Conservation (phyloP, 768 basidiomycete species). For the Ephemerocybe angulata region DNA sequence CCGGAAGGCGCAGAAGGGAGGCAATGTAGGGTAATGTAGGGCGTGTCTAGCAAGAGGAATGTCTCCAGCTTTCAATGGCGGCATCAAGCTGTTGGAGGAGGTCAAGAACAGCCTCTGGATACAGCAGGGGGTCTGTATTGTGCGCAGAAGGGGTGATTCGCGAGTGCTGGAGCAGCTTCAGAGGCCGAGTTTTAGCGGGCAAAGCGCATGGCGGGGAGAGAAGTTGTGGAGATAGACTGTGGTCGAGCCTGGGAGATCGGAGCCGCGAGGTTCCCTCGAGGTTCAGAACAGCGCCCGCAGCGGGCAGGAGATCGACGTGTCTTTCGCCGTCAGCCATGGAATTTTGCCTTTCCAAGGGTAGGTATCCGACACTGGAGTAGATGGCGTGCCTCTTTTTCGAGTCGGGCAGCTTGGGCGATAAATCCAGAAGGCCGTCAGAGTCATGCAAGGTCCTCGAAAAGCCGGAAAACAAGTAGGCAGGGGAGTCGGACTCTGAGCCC, state of each 20-base stretch:
- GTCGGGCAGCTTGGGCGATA: neutral
- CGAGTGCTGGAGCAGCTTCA: slow-evolving; percentile 5
- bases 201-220: neutral
- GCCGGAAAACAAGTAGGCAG: neutral
- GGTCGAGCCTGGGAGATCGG: neutral
- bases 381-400: slow-evolving; percentile 36
- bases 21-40: no score
- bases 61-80: slow-evolving; percentile 30
- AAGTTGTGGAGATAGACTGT: neutral
- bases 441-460: neutral
- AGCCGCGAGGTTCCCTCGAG: no score
- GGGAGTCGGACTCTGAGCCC: no score
- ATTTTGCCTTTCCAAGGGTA: slow-evolving; percentile 16
- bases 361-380: slow-evolving; percentile 29
- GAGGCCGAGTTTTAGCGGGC: neutral
- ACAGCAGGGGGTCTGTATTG: neutral
- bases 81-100: slow-evolving; percentile 33
- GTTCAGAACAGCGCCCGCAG: neutral
- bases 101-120: slow-evolving; percentile 29
- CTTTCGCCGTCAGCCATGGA: neutral
- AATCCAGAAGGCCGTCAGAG: neutral
- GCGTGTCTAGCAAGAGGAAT: slow-evolving; percentile 2
- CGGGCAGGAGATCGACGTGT: neutral
- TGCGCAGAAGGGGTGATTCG: neutral
- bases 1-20: no score